Conservation (phyloP, 305 asterid genomes). For the Petunia hybrid region DNA sequence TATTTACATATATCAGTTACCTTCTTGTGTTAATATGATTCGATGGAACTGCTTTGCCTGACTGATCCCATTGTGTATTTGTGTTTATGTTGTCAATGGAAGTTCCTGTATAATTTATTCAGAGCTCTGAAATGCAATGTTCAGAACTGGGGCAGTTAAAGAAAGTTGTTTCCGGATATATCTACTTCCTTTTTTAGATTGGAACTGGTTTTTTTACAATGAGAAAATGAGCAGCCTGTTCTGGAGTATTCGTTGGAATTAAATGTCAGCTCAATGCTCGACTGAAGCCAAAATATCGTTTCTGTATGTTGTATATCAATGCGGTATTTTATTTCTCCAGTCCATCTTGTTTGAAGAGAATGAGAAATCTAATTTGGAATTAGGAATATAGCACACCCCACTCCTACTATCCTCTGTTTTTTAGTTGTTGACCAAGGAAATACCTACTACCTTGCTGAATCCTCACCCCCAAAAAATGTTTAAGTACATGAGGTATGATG, state of each 20-base stretch:
- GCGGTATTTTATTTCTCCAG: neutral
- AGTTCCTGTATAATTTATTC: neutral
- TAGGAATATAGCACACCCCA: neutral
- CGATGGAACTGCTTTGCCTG: neutral
- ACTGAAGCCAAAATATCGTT: no score
- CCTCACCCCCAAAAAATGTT: neutral
- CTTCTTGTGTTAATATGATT: neutral
- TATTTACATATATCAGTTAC: neutral
- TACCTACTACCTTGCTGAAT: neutral
- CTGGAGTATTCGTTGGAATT: slow-evolving; percentile 2
- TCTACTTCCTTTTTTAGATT: neutral
- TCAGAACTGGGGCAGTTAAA: neutral
- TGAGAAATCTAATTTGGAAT: neutral
- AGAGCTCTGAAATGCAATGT: neutral
- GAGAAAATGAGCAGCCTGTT: neutral
- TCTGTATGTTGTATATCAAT: no score
- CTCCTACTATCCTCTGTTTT: neutral
- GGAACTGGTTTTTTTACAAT: neutral
- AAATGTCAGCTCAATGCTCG: no score
- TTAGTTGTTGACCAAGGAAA: neutral
- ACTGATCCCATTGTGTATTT: neutral
- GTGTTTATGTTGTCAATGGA: slow-evolving; percentile 8
- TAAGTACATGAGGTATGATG: neutral
- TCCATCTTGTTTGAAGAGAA: neutral
- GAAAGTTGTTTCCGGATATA: neutral